Percentiles rank a stretch among this genome's conserved stretches.
Evolutionary conservation across 306 rosid genomes (phyloP).

Genomic region (Delonix regia): DNA sequence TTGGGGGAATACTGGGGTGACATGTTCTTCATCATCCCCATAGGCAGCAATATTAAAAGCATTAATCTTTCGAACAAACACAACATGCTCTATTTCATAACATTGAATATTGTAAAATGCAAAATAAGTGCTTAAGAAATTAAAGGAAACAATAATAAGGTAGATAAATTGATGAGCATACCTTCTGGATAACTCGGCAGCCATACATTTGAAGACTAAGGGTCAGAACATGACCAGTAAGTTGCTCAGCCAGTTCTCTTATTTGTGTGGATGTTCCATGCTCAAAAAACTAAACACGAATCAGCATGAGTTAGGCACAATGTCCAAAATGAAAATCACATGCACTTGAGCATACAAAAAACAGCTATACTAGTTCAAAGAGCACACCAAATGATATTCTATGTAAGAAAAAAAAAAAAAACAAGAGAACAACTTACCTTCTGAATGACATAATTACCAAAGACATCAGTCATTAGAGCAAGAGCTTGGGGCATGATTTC

Average conservation of each 20-base stretch:
- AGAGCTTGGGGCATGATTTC: conserved; percentile 96
- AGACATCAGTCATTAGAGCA: conserved; percentile 91
- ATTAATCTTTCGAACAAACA: not conserved
- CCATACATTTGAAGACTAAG: conserved; percentile 99
- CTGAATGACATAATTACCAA: conserved; percentile 95
- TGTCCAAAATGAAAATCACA: not conserved
- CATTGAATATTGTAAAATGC: conserved; percentile 26
- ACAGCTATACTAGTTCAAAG: not conserved
- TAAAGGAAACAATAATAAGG: conserved; percentile 22
- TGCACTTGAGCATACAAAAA: conserved; percentile 17
- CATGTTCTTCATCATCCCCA: conserved; percentile 3
- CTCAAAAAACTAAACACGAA: conserved; percentile 86
- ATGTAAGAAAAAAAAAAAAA: not conserved
- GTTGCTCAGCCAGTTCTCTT: conserved; percentile 93
- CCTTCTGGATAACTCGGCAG: conserved; percentile 98
- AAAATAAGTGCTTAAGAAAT: not conserved
- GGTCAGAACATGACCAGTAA: conserved; percentile 78
- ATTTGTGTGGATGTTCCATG: conserved; percentile 79
- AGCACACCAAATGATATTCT: not conserved
- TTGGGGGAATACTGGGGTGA: not conserved
- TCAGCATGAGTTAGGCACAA: conserved; percentile 27
- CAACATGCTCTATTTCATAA: not conserved
- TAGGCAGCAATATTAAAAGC: not conserved
- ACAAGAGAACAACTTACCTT: conserved; percentile 55
- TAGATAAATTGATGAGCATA: conserved; percentile 36